These are phyloP conservation scores for Kalmusia sp. DNA, from an alignment of 2,329 filamentous ascomycete species.

Conservation along the genomic window DNA sequence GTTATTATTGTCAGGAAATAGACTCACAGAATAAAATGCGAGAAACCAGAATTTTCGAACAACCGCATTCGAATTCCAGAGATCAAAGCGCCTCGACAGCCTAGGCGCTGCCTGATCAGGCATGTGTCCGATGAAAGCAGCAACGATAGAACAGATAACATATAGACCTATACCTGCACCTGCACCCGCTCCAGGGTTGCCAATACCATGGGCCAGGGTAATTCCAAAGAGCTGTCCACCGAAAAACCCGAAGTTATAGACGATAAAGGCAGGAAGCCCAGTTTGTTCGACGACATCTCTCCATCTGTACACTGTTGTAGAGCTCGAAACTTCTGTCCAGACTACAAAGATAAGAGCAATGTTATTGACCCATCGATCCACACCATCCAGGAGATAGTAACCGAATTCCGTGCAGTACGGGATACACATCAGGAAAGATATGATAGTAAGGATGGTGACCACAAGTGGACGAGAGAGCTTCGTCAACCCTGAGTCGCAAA, in stretches of 20 bases:
- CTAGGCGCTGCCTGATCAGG: conserved; percentile 52
- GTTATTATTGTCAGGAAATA: background rate
- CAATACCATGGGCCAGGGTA: conserved; percentile 55
- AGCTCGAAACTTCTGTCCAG: conserved; percentile 59
- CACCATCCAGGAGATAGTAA: conserved; percentile 61
- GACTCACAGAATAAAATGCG: conserved; percentile 63
- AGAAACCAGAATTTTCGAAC: conserved; percentile 60
- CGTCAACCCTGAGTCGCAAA: conserved; percentile 59
- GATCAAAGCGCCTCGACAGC: conserved; percentile 53
- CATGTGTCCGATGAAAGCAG: conserved; percentile 51
- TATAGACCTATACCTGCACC: conserved; percentile 63
- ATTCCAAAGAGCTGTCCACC: conserved; percentile 61
- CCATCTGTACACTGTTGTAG: conserved; percentile 63
- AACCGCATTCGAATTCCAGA: conserved; percentile 16
- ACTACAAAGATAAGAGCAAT: conserved; percentile 63
- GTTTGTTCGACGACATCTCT: conserved; percentile 55
- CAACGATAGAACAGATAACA: conserved; percentile 49
- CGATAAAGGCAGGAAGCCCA: conserved; percentile 52
- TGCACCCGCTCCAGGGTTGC: conserved; percentile 54
- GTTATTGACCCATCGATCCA: conserved; percentile 65
- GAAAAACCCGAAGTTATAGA: conserved; percentile 62
- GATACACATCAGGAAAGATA: conserved; percentile 62
- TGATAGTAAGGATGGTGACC: conserved; percentile 57
- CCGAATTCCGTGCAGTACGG: conserved; percentile 66
- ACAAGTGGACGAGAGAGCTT: conserved; percentile 56